phyloP scores from a whole-genome alignment of 2,329 filamentous ascomycete genomes.

The Scolecobasidium constrictum region DNA sequence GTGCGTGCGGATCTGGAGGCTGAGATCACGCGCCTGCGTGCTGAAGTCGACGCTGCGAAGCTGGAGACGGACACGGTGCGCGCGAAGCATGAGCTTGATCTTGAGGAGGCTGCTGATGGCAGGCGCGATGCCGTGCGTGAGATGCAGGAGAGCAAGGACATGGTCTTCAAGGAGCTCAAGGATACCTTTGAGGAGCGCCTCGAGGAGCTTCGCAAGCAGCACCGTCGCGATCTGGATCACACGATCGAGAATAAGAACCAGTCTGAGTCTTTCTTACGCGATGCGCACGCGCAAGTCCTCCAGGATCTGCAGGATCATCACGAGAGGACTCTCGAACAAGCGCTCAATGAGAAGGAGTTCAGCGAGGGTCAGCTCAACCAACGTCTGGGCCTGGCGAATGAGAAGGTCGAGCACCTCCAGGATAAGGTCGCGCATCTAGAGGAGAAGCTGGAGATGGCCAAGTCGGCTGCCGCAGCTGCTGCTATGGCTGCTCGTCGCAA shows the following conservation, averaged over 20 bases:
- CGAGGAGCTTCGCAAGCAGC: conserved; percentile 56
- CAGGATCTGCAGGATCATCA: conserved; percentile 36
- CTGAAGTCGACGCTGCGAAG: conserved; percentile 65
- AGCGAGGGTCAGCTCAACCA: conserved; percentile 71
- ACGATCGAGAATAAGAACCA: conserved; percentile 6
- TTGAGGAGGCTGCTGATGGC: conserved; percentile 67
- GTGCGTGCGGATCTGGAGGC: conserved; percentile 73
- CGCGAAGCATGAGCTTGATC: conserved; percentile 69
- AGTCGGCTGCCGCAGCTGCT: conserved; percentile 75
- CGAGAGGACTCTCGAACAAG: conserved; percentile 51
- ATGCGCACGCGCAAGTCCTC: conserved; percentile 11
- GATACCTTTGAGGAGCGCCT: conserved; percentile 25
- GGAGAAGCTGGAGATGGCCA: conserved; percentile 83
- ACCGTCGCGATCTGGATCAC: conserved; percentile 30
- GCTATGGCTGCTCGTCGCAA: conserved; percentile 58
- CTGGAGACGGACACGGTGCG: conserved; percentile 73
- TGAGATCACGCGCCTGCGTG: conserved; percentile 60
- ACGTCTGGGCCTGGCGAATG: conserved; percentile 68
- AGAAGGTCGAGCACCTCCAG: conserved; percentile 75
- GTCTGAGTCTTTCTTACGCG: conserved; percentile 6
- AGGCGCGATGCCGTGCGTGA: conserved; percentile 50
- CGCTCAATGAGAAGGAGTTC: conserved; percentile 70
- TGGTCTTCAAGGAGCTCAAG: conserved; percentile 43
- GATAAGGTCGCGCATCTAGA: conserved; percentile 78
- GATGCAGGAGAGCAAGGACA: conserved; percentile 40